Percentiles rank a stretch among this genome's conserved stretches.
Evolutionary conservation across 2,329 filamentous ascomycete genomes (phyloP).

Genomic region (Botryosphaeria agaves): DNA sequence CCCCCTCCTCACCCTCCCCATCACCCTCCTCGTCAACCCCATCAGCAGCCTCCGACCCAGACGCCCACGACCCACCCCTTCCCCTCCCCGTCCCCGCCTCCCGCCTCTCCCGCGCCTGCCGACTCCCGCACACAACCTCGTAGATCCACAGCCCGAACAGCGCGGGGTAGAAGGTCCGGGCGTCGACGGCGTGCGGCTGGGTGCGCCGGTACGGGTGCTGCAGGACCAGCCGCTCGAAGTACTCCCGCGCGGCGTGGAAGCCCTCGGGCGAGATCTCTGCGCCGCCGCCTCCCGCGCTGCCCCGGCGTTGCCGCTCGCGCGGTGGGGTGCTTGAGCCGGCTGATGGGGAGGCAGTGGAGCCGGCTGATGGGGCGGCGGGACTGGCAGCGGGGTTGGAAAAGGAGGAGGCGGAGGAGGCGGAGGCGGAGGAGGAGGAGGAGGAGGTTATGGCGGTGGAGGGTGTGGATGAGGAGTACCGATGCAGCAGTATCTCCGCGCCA

Average conservation of each 20-base stretch:
- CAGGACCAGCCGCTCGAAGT: constrained; percentile 63
- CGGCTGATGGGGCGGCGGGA: not conserved
- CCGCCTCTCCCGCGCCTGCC: constrained; percentile 26
- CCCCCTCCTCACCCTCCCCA: constrained; percentile 5
- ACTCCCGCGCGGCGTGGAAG: constrained; percentile 42
- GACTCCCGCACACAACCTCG: constrained; percentile 43
- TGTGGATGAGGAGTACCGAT: constrained; percentile 16
- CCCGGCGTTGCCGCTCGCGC: not conserved
- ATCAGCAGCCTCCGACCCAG: not conserved
- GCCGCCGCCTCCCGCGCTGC: too few relatives aligned
- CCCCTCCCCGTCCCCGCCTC: not conserved
- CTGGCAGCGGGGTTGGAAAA: not conserved
- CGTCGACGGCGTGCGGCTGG: constrained; percentile 40
- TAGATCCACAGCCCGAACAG: constrained; percentile 72
- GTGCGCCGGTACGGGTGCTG: constrained; percentile 54
- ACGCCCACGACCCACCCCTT: constrained; percentile 4
- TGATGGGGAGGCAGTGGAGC: not conserved
- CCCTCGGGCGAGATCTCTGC: constrained; percentile 21
- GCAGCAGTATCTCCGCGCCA: constrained; percentile 68
- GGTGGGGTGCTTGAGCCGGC: too few relatives aligned
- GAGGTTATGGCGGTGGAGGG: not conserved
- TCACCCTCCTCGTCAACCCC: constrained; percentile 7
- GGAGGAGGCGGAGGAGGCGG: not conserved
- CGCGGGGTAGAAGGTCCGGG: constrained; percentile 64
- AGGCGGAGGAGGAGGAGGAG: not conserved